A percentile compares a stretch with the other conserved stretches of the same genome.
These are phyloP conservation scores for Aspergillus pseudotamarii DNA, from an alignment of 2,329 filamentous ascomycete species.

Conservation along the genomic window DNA sequence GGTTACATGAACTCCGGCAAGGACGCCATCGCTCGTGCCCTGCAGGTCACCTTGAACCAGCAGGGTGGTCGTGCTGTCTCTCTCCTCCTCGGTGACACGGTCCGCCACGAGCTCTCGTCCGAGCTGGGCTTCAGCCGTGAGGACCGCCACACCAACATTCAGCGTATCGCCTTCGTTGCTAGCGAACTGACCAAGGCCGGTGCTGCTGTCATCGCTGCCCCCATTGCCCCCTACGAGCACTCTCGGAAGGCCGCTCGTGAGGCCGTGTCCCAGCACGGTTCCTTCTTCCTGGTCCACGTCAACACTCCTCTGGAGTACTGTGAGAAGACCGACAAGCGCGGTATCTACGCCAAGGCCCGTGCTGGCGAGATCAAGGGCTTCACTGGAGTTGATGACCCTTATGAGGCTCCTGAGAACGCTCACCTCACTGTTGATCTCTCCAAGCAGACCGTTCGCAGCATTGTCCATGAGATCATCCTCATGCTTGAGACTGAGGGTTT, in stretches of 20 bases:
- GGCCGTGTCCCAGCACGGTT: constrained; percentile 77
- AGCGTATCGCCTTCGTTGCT: constrained; percentile 93
- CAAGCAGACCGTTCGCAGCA: constrained; percentile 86
- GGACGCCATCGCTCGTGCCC: constrained; percentile 90
- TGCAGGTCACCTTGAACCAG: constrained; percentile 97
- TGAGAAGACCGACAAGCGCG: constrained; percentile 92
- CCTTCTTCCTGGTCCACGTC: constrained; percentile 94
- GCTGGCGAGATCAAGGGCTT: constrained; percentile 95
- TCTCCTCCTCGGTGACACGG: constrained; percentile 91
- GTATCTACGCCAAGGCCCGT: constrained; percentile 82
- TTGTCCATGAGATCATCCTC: constrained; percentile 95
- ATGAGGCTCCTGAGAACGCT: constrained; percentile 80
- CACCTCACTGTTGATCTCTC: constrained; percentile 82
- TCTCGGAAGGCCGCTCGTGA: constrained; percentile 78
- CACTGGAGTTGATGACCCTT: constrained; percentile 96
- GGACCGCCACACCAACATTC: constrained; percentile 93
- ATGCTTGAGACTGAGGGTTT: constrained; percentile 87
- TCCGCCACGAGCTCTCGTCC: constrained; percentile 87
- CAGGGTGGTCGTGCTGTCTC: constrained; percentile 94
- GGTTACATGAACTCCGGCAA: constrained; percentile 97
- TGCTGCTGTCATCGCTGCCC: constrained; percentile 91
- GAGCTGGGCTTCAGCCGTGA: constrained; percentile 94
- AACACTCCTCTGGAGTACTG: constrained; percentile 88
- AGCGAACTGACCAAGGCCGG: constrained; percentile 91
- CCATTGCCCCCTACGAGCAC: constrained; percentile 88